Base-by-base conservation (phyloP, 768 basidiomycete species). In the Russula vinacea region DNA sequence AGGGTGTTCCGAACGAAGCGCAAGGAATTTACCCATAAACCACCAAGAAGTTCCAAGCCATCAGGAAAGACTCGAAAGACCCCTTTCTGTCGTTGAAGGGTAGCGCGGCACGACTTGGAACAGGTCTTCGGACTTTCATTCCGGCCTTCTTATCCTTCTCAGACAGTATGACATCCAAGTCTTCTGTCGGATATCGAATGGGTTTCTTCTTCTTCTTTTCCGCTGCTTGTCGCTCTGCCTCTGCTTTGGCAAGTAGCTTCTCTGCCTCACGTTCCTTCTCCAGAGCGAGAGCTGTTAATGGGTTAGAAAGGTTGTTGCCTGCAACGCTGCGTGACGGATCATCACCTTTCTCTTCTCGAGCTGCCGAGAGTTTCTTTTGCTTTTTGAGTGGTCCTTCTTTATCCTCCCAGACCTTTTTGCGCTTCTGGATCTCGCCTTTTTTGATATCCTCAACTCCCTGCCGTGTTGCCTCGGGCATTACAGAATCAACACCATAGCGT, bases 41-140 rank as follows among this genome's bases (percentile, higher is more conserved):
- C 58, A 92, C 88, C 60, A 98, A 75, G 74, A 96, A 96, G 75
- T 92, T 94, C 95, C 95, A 99, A 10, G 85, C 78, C 88, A 92
- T 88, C 35, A 98, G 76, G 74, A 98, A 93, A 10, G 81, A 78
- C 73, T 98, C 95, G 67, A 97, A 96, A 14, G 81, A 77, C 13
- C 79, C 80, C 9, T 83, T 79, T 37, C 78, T 77, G 42, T 84
- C 81, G 56, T 86, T 85, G 72, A 92, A 92, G 5, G 92, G 89
- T 57, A 93, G 76, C 14, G 79, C 78, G 2, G 75, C 73, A 57
- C 82, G 79, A 70, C 83, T 89, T 5, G 89, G 83, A 53, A 81
- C 70, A 26, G 92, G 92, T 64, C 89, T 79, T 70, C 80, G 82
- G 33, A 87, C 74, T 69, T 81, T 86, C 75, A 84, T 80, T 8